Evolutionary conservation across 108 stramenopile genomes (phyloP), one percentile per base, ranked within the genome.

Genomic region (Asterionellopsis glacialis): DNA sequence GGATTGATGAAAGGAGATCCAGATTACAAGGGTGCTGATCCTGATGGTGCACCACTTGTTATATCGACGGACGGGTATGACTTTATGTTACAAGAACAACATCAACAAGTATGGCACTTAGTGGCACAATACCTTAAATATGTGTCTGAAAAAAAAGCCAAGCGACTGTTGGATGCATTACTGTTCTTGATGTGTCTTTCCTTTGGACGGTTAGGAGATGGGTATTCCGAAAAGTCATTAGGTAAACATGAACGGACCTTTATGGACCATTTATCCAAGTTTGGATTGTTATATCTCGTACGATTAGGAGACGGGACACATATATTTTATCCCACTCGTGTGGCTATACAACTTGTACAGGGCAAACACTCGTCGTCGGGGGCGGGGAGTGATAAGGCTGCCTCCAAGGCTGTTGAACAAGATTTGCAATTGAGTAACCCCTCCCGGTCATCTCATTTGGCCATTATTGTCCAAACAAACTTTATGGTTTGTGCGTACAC

Each of bases 401-500:
- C 26, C 18, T 25, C 22, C 26, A 39, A 44, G 10, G 55, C 33
- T 33, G 33, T 33, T 7, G 33, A 33, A 33, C 33, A 33, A 33
- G 33, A 33, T 7, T 7, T 33, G 33, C 33, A 33, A 33, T 33
- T 33, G 33, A 33, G 33, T 33, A 33, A 33, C 2, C 91, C 91
- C 10, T 74, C 82, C 41, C 65, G 75, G 41, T 73, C 72, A 11
- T 81, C 83, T 43, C 91, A 92, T 65, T 51, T 92, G 39, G 91
- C 87, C 38, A 74, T 96, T 52, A 83, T 96, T 28, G 90, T 92
- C 10, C 91, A 96, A 60, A 96, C 95, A 15, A 96, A 96, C 60
- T 93, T 93, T 70, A 88, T 92, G 59, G 70, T 96, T 10, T 83
- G 84, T 53, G 95, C 95, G 38, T 96, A 96, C 64, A 92, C 91